These are phyloP conservation scores for Turritis glabra DNA, from an alignment of 345 rosid genomes.

Conservation along the genomic window DNA sequence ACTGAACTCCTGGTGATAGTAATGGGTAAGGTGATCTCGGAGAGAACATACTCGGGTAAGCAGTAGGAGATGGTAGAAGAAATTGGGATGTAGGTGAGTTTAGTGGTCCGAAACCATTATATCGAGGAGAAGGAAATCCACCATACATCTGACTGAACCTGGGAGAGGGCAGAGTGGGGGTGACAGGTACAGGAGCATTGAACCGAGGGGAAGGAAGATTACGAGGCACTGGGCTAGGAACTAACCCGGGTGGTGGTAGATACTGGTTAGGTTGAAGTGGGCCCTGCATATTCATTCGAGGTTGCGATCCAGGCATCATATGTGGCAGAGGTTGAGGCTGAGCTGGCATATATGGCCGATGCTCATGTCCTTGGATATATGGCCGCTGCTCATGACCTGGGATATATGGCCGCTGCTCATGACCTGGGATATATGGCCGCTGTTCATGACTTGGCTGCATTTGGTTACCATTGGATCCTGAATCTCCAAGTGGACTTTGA, in stretches of 20 bases:
- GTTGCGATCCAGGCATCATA: slow-evolving; percentile 30
- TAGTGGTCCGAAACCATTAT: slow-evolving; percentile 62
- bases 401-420: slow-evolving; percentile 2
- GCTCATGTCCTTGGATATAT: not conserved
- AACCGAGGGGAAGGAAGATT: slow-evolving; percentile 53
- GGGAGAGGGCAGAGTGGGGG: slow-evolving; percentile 53
- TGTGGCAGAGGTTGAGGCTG: slow-evolving; percentile 19
- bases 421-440: not conserved
- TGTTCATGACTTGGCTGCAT: slow-evolving; percentile 35
- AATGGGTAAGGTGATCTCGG: slow-evolving; percentile 75
- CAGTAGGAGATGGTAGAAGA: slow-evolving; percentile 66
- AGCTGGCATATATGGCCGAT: slow-evolving; percentile 3
- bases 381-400: slow-evolving; percentile 16
- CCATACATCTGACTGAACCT: slow-evolving; percentile 49
- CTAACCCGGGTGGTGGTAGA: slow-evolving; percentile 38
- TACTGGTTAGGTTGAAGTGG: slow-evolving; percentile 44
- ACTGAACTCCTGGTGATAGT: slow-evolving; percentile 77
- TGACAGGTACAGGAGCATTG: slow-evolving; percentile 55
- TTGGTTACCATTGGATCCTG: slow-evolving; percentile 54
- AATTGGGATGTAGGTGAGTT: slow-evolving; percentile 87
- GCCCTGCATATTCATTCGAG: slow-evolving; percentile 31
- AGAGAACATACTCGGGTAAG: slow-evolving; percentile 62
- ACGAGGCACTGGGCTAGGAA: slow-evolving; percentile 41
- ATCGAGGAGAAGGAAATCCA: slow-evolving; percentile 54
- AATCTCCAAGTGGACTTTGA: slow-evolving; percentile 55